phyloP scores from a whole-genome alignment of 495 filamentous ascomycete genomes.

The Penicillium desertorum region DNA sequence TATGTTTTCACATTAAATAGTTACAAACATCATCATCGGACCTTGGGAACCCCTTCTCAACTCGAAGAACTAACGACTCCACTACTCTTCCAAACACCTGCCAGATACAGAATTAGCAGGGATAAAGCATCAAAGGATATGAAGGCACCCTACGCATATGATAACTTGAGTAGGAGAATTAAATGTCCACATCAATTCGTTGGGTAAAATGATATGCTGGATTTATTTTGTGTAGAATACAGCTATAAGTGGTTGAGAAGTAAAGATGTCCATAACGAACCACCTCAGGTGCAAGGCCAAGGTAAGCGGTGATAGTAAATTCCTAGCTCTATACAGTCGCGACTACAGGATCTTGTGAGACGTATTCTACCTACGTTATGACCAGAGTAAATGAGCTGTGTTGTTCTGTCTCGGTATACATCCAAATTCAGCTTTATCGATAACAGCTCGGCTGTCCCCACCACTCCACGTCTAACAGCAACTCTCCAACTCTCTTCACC shows the following conservation, averaged over 20 bases:
- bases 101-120: too few species aligned
- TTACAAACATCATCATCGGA: too few species aligned
- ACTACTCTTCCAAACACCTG: too few species aligned
- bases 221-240: neutral
- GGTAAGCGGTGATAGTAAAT: neutral
- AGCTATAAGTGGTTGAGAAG: neutral
- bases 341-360: neutral
- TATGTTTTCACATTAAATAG: too few species aligned
- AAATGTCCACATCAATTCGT: too few species aligned
- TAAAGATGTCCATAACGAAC: neutral
- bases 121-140: too few species aligned
- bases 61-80: too few species aligned
- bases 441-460: conserved; percentile 8
- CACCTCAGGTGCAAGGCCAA: neutral
- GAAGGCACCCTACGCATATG: neutral
- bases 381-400: neutral
- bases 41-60: too few species aligned
- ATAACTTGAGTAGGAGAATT: too few species aligned
- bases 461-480: neutral
- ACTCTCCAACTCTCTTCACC: neutral
- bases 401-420: neutral
- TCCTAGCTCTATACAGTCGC: neutral
- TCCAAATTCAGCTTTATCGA: conserved; percentile 10
- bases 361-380: neutral
- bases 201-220: neutral